These are phyloP conservation scores for Trichomonas tenax DNA, from an alignment of 208 protist genomes.

Conservation along the genomic window DNA sequence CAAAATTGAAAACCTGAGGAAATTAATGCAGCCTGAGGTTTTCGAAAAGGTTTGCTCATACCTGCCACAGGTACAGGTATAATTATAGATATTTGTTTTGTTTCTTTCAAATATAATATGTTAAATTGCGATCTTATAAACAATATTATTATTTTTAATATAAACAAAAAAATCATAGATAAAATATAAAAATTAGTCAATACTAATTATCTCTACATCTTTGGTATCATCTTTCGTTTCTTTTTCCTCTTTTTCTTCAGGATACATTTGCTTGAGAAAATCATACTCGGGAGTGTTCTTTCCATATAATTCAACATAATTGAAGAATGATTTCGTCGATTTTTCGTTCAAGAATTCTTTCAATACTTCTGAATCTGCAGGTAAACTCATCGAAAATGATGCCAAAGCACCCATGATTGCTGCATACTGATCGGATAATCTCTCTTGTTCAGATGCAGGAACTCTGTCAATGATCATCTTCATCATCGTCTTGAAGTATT, in stretches of 20 bases:
- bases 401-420: not conserved
- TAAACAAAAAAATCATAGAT: no score
- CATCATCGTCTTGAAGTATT: not conserved
- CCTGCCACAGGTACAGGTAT: not conserved
- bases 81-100: no score
- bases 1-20: not conserved
- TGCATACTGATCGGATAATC: not conserved
- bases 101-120: no score
- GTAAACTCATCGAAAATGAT: not conserved
- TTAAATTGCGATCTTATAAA: no score
- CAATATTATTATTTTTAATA: no score
- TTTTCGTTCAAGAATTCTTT: not conserved
- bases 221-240: no score
- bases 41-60: not conserved
- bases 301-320: not conserved
- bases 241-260: no score
- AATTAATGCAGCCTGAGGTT: not conserved
- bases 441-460: not conserved
- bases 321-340: not conserved
- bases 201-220: no score
- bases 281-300: not conserved
- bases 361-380: not conserved
- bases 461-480: not conserved
- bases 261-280: no score
- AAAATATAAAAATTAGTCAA: no score